Evolutionary conservation across 805 yeast genomes (phyloP).

Genomic region (Pichia pseudocactophila): DNA sequence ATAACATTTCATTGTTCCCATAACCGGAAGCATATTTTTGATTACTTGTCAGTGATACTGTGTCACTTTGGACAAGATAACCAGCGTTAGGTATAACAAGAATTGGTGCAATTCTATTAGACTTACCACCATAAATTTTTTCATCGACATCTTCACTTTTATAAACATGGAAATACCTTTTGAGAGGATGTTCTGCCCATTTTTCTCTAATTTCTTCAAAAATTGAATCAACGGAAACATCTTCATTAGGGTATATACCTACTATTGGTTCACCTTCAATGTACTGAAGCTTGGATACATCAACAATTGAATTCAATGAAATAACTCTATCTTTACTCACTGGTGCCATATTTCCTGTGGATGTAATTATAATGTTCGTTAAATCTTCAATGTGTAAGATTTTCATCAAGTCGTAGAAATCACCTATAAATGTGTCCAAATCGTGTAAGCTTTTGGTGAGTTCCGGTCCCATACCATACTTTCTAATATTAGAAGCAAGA

Average conservation of each 20-base stretch:
- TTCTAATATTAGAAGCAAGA: conserved; percentile 72
- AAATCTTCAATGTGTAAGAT: conserved; percentile 51
- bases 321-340: conserved; percentile 62
- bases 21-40: conserved; percentile 84
- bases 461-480: conserved; percentile 51
- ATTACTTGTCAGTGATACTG: conserved; percentile 26
- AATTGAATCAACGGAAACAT: conserved; percentile 35
- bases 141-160: conserved; percentile 43
- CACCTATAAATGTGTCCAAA: conserved; percentile 58
- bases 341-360: conserved; percentile 94
- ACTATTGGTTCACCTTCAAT: conserved; percentile 81
- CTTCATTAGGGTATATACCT: conserved; percentile 55
- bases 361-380: conserved; percentile 68
- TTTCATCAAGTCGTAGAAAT: conserved; percentile 38
- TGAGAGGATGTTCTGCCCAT: conserved; percentile 23
- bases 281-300: conserved; percentile 45
- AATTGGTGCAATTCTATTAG: conserved; percentile 66
- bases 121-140: conserved; percentile 49
- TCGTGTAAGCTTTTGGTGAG: conserved; percentile 27
- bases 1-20: conserved; percentile 62
- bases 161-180: conserved; percentile 38
- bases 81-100: conserved; percentile 85
- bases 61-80: conserved; percentile 54
- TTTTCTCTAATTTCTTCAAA: conserved; percentile 33
- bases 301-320: conserved; percentile 64